These are phyloP conservation scores for Pleoardoris graminearum DNA, from an alignment of 2,329 filamentous ascomycete species.

Conservation along the genomic window DNA sequence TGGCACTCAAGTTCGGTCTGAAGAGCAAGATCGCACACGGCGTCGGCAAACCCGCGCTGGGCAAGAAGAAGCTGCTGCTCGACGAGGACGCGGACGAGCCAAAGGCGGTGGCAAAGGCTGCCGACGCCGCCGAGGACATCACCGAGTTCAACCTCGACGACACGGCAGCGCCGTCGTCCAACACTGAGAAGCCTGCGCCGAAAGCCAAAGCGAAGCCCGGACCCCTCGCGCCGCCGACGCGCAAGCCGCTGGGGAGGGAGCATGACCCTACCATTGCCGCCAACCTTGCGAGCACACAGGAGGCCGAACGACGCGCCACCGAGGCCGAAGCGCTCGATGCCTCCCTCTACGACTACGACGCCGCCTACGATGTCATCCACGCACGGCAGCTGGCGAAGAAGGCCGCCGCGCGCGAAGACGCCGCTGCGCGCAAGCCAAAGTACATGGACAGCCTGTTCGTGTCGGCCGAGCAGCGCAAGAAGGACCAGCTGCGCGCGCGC, in stretches of 20 bases:
- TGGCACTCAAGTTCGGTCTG: conserved; percentile 60
- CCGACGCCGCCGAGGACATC: conserved; percentile 58
- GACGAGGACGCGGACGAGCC: conserved; percentile 60
- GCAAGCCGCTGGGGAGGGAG: conserved; percentile 44
- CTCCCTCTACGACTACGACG: conserved; percentile 83
- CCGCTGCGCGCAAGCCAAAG: conserved; percentile 67
- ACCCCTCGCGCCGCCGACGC: conserved; percentile 38
- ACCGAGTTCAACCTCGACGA: conserved; percentile 61
- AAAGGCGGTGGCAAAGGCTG: conserved; percentile 37
- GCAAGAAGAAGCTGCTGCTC: conserved; percentile 49
- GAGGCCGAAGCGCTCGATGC: conserved; percentile 70
- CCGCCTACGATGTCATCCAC: conserved; percentile 77
- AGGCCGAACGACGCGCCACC: conserved; percentile 65
- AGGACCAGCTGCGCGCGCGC: conserved; percentile 75
- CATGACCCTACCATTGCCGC: conserved; percentile 50
- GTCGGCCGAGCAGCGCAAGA: conserved; percentile 74
- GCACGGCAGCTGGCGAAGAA: conserved; percentile 59
- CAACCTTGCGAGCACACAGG: conserved; percentile 68
- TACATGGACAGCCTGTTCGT: conserved; percentile 77
- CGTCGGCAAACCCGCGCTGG: conserved; percentile 23
- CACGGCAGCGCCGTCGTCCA: conserved; percentile 41
- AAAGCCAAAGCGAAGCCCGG: conserved; percentile 39
- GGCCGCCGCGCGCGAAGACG: conserved; percentile 56
- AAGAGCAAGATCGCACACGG: conserved; percentile 58
- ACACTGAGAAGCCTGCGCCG: conserved; percentile 23